Conservation (phyloP, 2,329 filamentous ascomycete species). For the Colletotrichum sp. region DNA sequence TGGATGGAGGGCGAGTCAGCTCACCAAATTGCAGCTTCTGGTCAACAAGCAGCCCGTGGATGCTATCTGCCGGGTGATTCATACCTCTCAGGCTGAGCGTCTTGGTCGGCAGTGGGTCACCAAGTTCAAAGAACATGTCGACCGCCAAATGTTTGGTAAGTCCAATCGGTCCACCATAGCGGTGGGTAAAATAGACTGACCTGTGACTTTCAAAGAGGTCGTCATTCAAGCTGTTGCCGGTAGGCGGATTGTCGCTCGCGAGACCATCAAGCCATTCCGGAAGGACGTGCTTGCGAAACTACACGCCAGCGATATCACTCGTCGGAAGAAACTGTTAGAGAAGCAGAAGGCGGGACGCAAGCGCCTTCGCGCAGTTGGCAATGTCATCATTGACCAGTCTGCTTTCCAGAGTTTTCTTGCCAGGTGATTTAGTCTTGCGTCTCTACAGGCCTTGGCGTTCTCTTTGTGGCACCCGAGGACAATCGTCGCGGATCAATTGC, state of each 20-base stretch:
- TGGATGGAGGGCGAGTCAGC: slow-evolving; percentile 79
- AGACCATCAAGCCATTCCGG: slow-evolving; percentile 94
- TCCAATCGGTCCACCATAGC: no score
- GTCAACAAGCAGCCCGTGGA: slow-evolving; percentile 95
- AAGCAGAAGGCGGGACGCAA: slow-evolving; percentile 97
- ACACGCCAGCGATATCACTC: slow-evolving; percentile 85
- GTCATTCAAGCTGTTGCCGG: slow-evolving; percentile 92
- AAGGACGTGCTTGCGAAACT: slow-evolving; percentile 95
- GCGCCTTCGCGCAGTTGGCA: slow-evolving; percentile 82
- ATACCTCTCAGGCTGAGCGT: slow-evolving; percentile 79
- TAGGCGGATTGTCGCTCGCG: slow-evolving; percentile 82
- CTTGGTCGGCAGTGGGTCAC: slow-evolving; percentile 88
- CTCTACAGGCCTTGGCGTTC: neutral
- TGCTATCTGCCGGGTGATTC: slow-evolving; percentile 89
- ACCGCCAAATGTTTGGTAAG: slow-evolving; percentile 86
- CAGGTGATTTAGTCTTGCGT: slow-evolving; percentile 55
- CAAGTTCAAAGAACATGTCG: slow-evolving; percentile 97
- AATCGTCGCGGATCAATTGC: neutral
- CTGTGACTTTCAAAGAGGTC: slow-evolving; percentile 64
- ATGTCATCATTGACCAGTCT: slow-evolving; percentile 94
- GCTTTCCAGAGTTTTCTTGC: slow-evolving; percentile 94
- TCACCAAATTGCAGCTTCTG: slow-evolving; percentile 89
- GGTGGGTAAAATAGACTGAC: neutral
- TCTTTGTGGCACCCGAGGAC: neutral
- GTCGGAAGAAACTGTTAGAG: slow-evolving; percentile 86